Evolutionary conservation across 2,329 filamentous ascomycete genomes (phyloP), one percentile per base, ranked within the genome.

Genomic region (Ilyonectria sp.): DNA sequence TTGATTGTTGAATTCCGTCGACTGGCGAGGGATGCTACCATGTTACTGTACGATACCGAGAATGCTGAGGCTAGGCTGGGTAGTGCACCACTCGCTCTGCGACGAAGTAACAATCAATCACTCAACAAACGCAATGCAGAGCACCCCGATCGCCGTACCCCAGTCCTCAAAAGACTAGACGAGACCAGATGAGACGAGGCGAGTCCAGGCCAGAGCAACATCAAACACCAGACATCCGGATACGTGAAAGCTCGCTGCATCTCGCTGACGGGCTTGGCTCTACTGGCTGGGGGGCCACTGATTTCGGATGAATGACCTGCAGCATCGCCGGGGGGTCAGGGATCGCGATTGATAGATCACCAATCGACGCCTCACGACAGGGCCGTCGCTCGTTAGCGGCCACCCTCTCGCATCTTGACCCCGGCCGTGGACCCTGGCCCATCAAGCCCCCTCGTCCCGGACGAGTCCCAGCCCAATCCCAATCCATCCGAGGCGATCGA

Each of bases 261-360:
- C 47, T 64, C 4, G 54, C 61, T 58, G 53, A 57, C 54, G 26
- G 35, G 47, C 56, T 55, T 31, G 53, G 53, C 29, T 57, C 52
- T 31, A 50, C 52, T 57, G 63, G 62, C 40, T 40, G 33, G 40
- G 43, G 60, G 53, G 35, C 19, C 13, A 44, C 35, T 50, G 60
- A 35, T 29, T 29, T 17, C 19, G 50, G 57, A 57, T 50, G 57
- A 40, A 65, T 65, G 63, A 65, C 63, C 63, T 65, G 63, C 63
- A 65, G 63, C 52, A 60, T 61, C 43, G 61, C 37, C 29, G 47
- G 61, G 49, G 31, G 33, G 11, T 31, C 50, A 19, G 33, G 50
- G 55, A 59, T 64, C 54, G 61, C 56, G 44, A 60, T 53, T 49
- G 57, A 61, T 50, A 46, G 63, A 57, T 60, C 56, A 65, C 56